A percentile compares a stretch with the other conserved stretches of the same genome.
Conservation (phyloP, 306 rosid genomes). For the Arachis hypogaea region DNA sequence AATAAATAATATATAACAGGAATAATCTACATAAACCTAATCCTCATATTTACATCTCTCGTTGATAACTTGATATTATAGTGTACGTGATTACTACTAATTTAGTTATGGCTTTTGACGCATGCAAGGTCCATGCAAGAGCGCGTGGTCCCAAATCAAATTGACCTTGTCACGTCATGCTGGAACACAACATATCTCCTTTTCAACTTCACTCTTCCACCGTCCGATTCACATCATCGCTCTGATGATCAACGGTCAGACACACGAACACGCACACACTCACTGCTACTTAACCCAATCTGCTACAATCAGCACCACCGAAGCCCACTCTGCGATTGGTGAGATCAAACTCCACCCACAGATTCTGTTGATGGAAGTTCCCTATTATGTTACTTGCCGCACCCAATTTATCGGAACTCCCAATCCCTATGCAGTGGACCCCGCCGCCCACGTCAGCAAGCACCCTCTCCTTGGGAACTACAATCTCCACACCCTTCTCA, state of each 20-base stretch:
- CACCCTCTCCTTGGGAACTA: slow-evolving; percentile 50
- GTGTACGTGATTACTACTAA: neutral
- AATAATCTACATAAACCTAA: slow-evolving; percentile 6
- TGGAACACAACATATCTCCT: neutral
- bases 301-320: slow-evolving; percentile 74
- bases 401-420: slow-evolving; percentile 69
- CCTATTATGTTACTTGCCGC: slow-evolving; percentile 83
- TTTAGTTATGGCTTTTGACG: slow-evolving; percentile 23
- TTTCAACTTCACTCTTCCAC: slow-evolving; percentile 24
- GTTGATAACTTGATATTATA: slow-evolving; percentile 26
- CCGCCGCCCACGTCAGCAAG: slow-evolving; percentile 71
- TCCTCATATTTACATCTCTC: slow-evolving; percentile 58
- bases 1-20: no score
- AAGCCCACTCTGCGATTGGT: slow-evolving; percentile 70
- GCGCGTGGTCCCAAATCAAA: slow-evolving; percentile 22
- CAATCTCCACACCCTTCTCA: slow-evolving; percentile 74
- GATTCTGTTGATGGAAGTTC: slow-evolving; percentile 75
- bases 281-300: slow-evolving; percentile 37
- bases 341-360: slow-evolving; percentile 90
- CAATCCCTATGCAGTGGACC: slow-evolving; percentile 79
- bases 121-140: neutral
- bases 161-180: slow-evolving; percentile 21
- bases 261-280: neutral
- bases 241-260: slow-evolving; percentile 16
- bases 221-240: slow-evolving; percentile 29